Evolutionary conservation across 108 stramenopile genomes (phyloP), one percentile per base, ranked within the genome.

Genomic region (Pseudonitzschia multiseries): DNA sequence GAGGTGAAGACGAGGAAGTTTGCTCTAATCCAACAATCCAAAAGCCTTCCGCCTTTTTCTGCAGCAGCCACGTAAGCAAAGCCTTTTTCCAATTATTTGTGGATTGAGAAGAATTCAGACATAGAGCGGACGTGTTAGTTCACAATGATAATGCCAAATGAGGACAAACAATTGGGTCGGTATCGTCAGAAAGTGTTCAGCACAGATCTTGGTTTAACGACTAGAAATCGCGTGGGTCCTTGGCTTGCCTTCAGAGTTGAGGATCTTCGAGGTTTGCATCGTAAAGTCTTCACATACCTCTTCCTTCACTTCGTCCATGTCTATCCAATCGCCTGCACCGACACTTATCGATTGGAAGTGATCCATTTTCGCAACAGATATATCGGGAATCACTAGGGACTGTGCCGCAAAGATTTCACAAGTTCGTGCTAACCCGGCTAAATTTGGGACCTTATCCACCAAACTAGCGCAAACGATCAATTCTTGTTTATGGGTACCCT

Each of bases 361-460:
- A 66, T 95, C 93, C 89, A 90, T 92, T 53, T 84, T 84, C 8
- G 63, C 66, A n/a, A 92, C 86, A 2, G 74, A 59, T 17, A 78
- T 65, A 73, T 96, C 92, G 13, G 93, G 91, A 22, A 96, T 71
- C 5, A 96, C 86, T 0, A 96, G 82, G 2, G 69, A 68, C 42
- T 88, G 83, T 2, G 87, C 90, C 13, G 92, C 87, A 80, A 96
- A 96, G 29, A 96, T 94, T 64, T 96, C 96, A 42, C 87, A 79
- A 0, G 93, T 96, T 50, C 96, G 72, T 20, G 93, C 90, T 48
- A 96, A 72, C 0, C 96, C 96, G 22, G 82, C 96, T 17, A 96
- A 67, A 65, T 96, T 96, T 17, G 96, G 92, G 31, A 92, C 85
- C 74, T 96, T 96, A 74, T 96, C 96, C n/a, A 96, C 77, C 26